These are phyloP conservation scores for Alternaria ventricosa DNA, from an alignment of 2,329 filamentous ascomycete genomes.

Conservation along the genomic window DNA sequence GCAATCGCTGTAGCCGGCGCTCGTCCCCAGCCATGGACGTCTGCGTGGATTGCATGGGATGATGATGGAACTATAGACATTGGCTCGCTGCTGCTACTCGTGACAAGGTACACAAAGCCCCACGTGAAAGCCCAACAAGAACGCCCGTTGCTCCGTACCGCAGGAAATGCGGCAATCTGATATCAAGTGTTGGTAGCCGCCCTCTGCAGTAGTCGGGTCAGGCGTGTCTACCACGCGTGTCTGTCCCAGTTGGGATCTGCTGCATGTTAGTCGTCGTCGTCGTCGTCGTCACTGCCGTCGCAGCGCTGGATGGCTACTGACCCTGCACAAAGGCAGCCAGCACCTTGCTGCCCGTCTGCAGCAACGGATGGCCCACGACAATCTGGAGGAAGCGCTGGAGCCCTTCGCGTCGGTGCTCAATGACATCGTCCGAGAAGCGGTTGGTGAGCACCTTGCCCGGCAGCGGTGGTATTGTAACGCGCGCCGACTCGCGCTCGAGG, in stretches of 20 bases:
- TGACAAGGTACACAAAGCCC: conserved; percentile 4
- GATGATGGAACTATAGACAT: conserved; percentile 7
- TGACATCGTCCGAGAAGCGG: conserved; percentile 96
- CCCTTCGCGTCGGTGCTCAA: conserved; percentile 89
- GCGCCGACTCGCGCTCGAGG: conserved; percentile 89
- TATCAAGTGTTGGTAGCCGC: background rate
- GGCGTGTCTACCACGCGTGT: conserved; percentile 44
- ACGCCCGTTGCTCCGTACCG: conserved; percentile 35
- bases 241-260: conserved; percentile 85
- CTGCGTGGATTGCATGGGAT: background rate
- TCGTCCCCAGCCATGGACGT: background rate
- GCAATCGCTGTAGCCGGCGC: conserved; percentile 13
- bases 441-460: conserved; percentile 99
- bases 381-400: conserved; percentile 97
- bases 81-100: background rate
- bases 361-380: conserved; percentile 91
- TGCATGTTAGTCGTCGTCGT: conserved; percentile 17
- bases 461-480: conserved; percentile 93
- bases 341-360: conserved; percentile 98
- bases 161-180: conserved; percentile 16
- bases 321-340: conserved; percentile 96
- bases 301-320: conserved; percentile 49
- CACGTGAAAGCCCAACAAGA: conserved; percentile 11
- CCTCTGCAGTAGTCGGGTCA: background rate
- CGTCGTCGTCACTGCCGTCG: background rate